Evolutionary conservation across 2,329 filamentous ascomycete species (phyloP).

Genomic region (Amphichorda felina): DNA sequence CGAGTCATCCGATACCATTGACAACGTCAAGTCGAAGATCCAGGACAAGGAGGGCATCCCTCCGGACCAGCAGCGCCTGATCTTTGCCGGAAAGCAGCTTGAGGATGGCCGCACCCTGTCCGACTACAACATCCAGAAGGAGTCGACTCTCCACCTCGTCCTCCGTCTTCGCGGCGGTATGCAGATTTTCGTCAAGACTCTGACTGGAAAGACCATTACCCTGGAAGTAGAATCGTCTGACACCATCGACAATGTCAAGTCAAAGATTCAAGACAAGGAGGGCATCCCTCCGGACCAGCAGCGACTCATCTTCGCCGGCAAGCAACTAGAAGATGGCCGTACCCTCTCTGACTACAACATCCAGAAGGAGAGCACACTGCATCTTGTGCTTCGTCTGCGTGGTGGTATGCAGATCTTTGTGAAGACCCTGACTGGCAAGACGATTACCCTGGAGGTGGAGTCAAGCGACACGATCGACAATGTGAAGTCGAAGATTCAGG

Average conservation of each 20-base stretch:
- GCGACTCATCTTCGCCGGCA: slow-evolving; percentile 90
- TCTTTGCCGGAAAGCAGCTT: slow-evolving; percentile 88
- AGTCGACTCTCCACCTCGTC: slow-evolving; percentile 70
- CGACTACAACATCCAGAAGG: slow-evolving; percentile 97
- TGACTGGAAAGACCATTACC: slow-evolving; percentile 93
- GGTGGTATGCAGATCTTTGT: slow-evolving; percentile 75
- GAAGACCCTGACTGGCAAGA: slow-evolving; percentile 86
- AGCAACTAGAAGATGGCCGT: slow-evolving; percentile 90
- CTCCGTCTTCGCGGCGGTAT: slow-evolving; percentile 74
- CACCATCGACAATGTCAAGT: slow-evolving; percentile 95
- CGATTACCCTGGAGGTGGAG: slow-evolving; percentile 85
- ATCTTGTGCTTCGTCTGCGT: slow-evolving; percentile 81
- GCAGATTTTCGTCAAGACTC: slow-evolving; percentile 66
- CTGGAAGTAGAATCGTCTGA: slow-evolving; percentile 81
- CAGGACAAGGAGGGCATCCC: slow-evolving; percentile 90
- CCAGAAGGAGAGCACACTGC: slow-evolving; percentile 82
- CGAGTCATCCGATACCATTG: slow-evolving; percentile 80
- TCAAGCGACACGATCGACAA: slow-evolving; percentile 91
- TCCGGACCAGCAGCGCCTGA: slow-evolving; percentile 86
- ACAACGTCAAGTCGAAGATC: slow-evolving; percentile 92
- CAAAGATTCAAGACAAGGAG: slow-evolving; percentile 97
- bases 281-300: slow-evolving; percentile 95
- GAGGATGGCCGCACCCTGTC: slow-evolving; percentile 84
- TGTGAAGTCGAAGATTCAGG: slow-evolving; percentile 94
- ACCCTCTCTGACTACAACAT: slow-evolving; percentile 92